phyloP scores from a whole-genome alignment of 495 filamentous ascomycete species.

The Evernia prunastri region DNA sequence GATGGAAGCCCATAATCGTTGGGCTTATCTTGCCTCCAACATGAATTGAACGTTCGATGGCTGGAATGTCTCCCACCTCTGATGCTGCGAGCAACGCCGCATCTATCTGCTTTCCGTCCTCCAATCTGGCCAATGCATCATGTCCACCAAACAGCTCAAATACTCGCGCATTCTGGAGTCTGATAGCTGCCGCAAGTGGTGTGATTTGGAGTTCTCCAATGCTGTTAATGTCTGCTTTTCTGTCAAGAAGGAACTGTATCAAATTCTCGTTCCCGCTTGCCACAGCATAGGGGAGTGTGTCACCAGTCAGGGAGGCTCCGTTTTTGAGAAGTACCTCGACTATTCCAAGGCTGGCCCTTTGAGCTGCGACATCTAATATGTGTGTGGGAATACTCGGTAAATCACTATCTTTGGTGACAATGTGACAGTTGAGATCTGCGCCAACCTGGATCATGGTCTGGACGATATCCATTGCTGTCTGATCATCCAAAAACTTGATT shows the following conservation, averaged over 20 bases:
- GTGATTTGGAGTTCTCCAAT: background rate
- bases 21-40: background rate
- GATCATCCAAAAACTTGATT: background rate
- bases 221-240: constrained; percentile 3
- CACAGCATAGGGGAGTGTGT: background rate
- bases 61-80: background rate
- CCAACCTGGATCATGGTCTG: background rate
- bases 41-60: background rate
- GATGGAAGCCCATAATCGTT: background rate
- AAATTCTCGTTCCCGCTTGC: background rate
- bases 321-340: background rate
- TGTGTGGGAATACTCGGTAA: too few species aligned
- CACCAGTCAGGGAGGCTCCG: background rate
- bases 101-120: background rate
- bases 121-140: background rate
- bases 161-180: background rate
- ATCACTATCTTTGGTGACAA: too few species aligned
- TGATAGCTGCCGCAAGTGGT: constrained; percentile 1
- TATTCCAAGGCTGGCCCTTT: background rate
- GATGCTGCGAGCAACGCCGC: background rate
- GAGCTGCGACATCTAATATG: background rate
- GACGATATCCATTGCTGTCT: background rate
- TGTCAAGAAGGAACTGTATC: background rate
- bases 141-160: background rate
- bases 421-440: background rate